phyloP scores from a whole-genome alignment of 768 basidiomycete genomes.

The Lactarius sp. region DNA sequence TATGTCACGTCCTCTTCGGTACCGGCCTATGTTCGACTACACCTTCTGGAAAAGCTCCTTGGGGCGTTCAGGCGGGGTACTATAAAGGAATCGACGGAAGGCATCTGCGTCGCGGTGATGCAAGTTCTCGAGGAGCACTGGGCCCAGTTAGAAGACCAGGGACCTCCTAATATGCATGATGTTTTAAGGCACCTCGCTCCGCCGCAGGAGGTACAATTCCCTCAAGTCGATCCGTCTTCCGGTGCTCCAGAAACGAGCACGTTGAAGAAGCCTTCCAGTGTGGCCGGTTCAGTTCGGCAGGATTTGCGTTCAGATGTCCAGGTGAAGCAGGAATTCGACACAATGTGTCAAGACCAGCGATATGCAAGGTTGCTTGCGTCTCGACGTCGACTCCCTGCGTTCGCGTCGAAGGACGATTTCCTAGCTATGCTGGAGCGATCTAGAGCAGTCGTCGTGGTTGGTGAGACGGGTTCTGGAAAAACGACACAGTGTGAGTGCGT shows the following conservation, averaged over 20 bases:
- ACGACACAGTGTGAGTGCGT: conserved; percentile 67
- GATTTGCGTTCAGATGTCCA: conserved; percentile 45
- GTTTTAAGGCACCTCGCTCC: conserved; percentile 62
- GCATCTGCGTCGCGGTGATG: conserved; percentile 67
- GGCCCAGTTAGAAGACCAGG: conserved; percentile 57
- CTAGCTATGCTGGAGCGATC: conserved; percentile 50
- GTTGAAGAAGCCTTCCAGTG: conserved; percentile 23
- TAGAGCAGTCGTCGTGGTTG: conserved; percentile 78
- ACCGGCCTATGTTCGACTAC: conserved; percentile 77
- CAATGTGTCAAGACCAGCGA: conserved; percentile 39
- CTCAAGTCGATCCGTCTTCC: not conserved
- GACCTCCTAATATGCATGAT: conserved; percentile 69
- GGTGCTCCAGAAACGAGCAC: not conserved
- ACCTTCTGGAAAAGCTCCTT: conserved; percentile 69
- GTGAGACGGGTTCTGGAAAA: conserved; percentile 92
- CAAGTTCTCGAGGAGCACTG: conserved; percentile 67
- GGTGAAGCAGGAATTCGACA: conserved; percentile 51
- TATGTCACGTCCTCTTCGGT: conserved; percentile 66
- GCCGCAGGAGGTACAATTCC: conserved; percentile 1
- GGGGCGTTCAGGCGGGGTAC: conserved; percentile 46
- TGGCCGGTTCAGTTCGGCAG: conserved; percentile 28
- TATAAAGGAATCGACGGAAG: conserved; percentile 62
- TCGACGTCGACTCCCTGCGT: conserved; percentile 72
- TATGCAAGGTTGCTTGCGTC: conserved; percentile 53
- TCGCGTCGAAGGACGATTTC: conserved; percentile 59